Conservation (phyloP, 805 yeast species). For the Candida taoyuanica region DNA sequence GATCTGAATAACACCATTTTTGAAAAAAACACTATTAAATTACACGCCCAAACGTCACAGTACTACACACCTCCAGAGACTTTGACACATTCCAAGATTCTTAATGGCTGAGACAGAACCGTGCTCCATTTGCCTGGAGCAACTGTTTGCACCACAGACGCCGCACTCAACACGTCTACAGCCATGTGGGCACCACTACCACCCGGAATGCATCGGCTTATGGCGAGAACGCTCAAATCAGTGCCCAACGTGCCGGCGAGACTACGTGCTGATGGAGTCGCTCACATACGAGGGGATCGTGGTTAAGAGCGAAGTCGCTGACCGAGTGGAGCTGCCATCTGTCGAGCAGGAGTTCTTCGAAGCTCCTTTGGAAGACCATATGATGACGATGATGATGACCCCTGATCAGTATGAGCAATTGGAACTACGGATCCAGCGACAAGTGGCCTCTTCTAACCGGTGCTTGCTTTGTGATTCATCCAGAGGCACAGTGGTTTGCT, state of each 20-base stretch:
- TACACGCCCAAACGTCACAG: too few relatives aligned
- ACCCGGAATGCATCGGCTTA: constrained; percentile 47
- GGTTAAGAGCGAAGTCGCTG: constrained; percentile 10
- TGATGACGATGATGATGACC: constrained; percentile 4
- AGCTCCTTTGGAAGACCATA: constrained; percentile 8
- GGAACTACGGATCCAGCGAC: constrained; percentile 18
- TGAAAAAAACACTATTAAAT: background rate
- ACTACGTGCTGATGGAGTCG: constrained; percentile 36
- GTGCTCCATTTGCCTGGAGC: constrained; percentile 64
- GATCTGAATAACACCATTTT: too few relatives aligned
- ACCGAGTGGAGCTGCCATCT: constrained; percentile 10
- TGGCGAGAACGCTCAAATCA: constrained; percentile 56
- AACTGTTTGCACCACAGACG: constrained; percentile 21
- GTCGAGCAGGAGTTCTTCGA: constrained; percentile 18
- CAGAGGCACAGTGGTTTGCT: constrained; percentile 18
- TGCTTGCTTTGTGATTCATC: constrained; percentile 24
- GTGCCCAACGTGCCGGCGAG: constrained; percentile 58
- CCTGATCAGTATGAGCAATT: constrained; percentile 7
- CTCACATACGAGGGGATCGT: constrained; percentile 21
- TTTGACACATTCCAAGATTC: background rate
- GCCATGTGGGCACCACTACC: constrained; percentile 54
- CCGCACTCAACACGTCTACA: constrained; percentile 28
- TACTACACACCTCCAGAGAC: background rate
- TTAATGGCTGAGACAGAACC: constrained; percentile 14
- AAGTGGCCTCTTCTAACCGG: constrained; percentile 20